A percentile compares a stretch with the other conserved stretches of the same genome.
These are phyloP conservation scores for Cercophora scortea DNA, from an alignment of 495 filamentous ascomycete genomes.

Conservation along the genomic window DNA sequence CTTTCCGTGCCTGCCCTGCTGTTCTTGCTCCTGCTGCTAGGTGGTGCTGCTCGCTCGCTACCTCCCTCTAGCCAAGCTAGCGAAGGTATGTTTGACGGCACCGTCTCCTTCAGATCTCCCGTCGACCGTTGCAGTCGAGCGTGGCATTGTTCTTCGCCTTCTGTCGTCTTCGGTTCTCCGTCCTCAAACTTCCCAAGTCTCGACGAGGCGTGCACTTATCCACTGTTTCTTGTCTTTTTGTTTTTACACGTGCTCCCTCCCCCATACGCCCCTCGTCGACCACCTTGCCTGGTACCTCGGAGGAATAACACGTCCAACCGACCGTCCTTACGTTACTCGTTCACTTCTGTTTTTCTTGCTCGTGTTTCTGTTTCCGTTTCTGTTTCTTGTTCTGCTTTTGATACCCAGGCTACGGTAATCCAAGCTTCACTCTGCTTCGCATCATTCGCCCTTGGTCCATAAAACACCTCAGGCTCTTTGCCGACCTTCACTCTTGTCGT, in stretches of 20 bases:
- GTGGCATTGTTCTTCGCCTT: not conserved
- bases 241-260: not conserved
- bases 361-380: not conserved
- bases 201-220: not conserved
- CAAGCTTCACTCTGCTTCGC: too few species aligned
- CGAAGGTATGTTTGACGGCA: too few species aligned
- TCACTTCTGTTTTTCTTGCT: not conserved
- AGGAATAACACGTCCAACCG: too few species aligned
- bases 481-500: too few species aligned
- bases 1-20: not conserved
- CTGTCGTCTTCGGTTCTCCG: not conserved
- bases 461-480: too few species aligned
- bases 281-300: not conserved
- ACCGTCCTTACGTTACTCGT: not conserved
- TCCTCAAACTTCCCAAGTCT: not conserved
- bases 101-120: not conserved
- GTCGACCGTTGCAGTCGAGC: not conserved
- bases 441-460: too few species aligned
- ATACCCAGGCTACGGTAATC: too few species aligned
- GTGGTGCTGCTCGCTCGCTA: not conserved
- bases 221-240: not conserved
- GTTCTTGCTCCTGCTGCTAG: not conserved
- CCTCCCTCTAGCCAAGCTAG: too few species aligned
- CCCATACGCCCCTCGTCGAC: not conserved
- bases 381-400: not conserved